phyloP scores from a whole-genome alignment of 371 early-diverging fungal species.

The Mucor racemosus region DNA sequence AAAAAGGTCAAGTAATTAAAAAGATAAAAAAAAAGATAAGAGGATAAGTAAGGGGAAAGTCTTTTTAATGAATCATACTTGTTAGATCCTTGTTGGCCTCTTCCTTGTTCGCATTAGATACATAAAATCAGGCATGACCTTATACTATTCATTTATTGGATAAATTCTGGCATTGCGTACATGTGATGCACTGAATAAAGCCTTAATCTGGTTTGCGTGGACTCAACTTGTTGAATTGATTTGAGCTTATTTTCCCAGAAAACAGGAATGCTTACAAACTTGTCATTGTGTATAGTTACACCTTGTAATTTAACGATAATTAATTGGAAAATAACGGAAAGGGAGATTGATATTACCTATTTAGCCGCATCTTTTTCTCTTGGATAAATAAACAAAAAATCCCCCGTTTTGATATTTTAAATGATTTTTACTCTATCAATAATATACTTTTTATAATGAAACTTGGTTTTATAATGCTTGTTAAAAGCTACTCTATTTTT shows the following conservation, averaged over 20 bases:
- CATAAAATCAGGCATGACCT: constrained; percentile 16
- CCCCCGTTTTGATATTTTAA: too few species aligned
- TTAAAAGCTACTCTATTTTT: too few species aligned
- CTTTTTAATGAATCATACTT: neutral
- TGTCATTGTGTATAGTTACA: too few species aligned
- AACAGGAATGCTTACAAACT: too few species aligned
- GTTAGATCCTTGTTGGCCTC: neutral
- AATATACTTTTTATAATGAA: too few species aligned
- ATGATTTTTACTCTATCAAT: too few species aligned
- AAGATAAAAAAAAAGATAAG: neutral
- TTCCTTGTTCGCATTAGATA: neutral
- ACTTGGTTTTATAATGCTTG: too few species aligned
- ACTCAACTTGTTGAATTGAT: neutral
- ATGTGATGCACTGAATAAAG: constrained; percentile 12
- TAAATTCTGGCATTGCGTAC: neutral
- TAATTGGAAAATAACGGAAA: too few species aligned
- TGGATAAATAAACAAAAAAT: too few species aligned
- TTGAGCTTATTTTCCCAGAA: neutral
- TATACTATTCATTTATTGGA: constrained; percentile 17
- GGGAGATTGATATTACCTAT: too few species aligned
- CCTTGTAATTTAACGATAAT: too few species aligned
- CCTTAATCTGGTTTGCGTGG: constrained; percentile 3
- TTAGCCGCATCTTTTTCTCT: too few species aligned
- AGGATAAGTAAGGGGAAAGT: neutral
- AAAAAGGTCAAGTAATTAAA: neutral